Evolutionary conservation across 371 early-diverging fungal genomes (phyloP).

Genomic region (Dinochytrium kinnereticum): DNA sequence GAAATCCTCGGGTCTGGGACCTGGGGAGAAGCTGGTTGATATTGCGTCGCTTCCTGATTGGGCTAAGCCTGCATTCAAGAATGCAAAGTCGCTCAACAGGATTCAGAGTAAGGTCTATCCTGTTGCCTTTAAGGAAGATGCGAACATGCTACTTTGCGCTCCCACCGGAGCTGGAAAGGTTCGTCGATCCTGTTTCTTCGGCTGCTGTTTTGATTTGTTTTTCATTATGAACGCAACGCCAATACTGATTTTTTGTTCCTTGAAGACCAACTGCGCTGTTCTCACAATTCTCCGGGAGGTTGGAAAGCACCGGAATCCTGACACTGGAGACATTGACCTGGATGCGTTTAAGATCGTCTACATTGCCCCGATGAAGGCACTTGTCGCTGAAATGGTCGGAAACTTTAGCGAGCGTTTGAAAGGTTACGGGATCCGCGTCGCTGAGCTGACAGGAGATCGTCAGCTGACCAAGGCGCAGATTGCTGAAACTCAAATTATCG

Average conservation of each 20-base stretch:
- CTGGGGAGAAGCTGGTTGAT: conserved; percentile 72
- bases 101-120: conserved; percentile 93
- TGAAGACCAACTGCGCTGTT: conserved; percentile 96
- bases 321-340: conserved; percentile 76
- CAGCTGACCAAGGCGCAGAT: conserved; percentile 95
- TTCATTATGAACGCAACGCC: not conserved
- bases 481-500: conserved; percentile 94
- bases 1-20: conserved; percentile 66
- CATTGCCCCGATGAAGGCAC: conserved; percentile 99
- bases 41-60: conserved; percentile 83
- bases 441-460: conserved; percentile 98
- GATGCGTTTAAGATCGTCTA: conserved; percentile 97
- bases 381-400: conserved; percentile 97
- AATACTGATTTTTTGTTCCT: not conserved
- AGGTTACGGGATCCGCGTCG: conserved; percentile 84
- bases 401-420: conserved; percentile 84
- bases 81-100: conserved; percentile 79
- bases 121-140: conserved; percentile 85
- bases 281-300: conserved; percentile 90
- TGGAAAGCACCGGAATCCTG: conserved; percentile 74
- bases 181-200: not conserved
- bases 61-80: conserved; percentile 84
- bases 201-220: not conserved
- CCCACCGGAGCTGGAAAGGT: conserved; percentile 98
- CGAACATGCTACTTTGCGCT: conserved; percentile 97